Percentiles rank a stretch among this genome's conserved stretches.
Evolutionary conservation across 2,329 filamentous ascomycete species (phyloP).

Genomic region (Chaetothyriales sp.): DNA sequence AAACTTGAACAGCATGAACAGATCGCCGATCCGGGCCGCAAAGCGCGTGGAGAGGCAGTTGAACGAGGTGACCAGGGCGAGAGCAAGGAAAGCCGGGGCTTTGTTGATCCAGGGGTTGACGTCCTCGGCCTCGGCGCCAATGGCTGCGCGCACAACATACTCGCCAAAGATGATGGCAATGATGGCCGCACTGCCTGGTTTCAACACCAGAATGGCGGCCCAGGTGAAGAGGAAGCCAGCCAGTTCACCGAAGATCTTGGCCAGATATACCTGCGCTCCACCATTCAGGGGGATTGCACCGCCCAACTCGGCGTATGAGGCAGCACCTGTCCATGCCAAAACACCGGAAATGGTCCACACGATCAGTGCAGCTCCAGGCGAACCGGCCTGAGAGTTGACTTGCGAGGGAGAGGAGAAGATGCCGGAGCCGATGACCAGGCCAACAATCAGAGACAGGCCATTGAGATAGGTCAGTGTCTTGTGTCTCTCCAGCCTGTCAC

Average conservation of each 20-base stretch:
- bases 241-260: conserved; percentile 91
- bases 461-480: conserved; percentile 94
- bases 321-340: conserved; percentile 87
- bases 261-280: conserved; percentile 81
- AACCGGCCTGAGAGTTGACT: conserved; percentile 81
- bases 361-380: conserved; percentile 75
- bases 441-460: conserved; percentile 76
- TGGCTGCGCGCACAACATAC: conserved; percentile 76
- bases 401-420: conserved; percentile 92
- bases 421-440: conserved; percentile 86
- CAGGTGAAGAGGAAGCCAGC: conserved; percentile 90
- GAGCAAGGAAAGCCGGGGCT: conserved; percentile 60
- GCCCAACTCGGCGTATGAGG: conserved; percentile 88
- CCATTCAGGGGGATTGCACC: conserved; percentile 93
- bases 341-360: conserved; percentile 86
- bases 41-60: conserved; percentile 86
- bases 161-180: conserved; percentile 97
- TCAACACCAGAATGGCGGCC: conserved; percentile 86
- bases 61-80: conserved; percentile 62
- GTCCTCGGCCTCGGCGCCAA: conserved; percentile 70
- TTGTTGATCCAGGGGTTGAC: conserved; percentile 84
- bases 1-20: conserved; percentile 97
- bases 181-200: conserved; percentile 85
- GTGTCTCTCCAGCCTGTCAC: conserved; percentile 78
- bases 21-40: conserved; percentile 71